Evolutionary conservation across 2,329 filamentous ascomycete genomes (phyloP), one percentile per base, ranked within the genome.

Genomic region (Penicillium vulpinum): DNA sequence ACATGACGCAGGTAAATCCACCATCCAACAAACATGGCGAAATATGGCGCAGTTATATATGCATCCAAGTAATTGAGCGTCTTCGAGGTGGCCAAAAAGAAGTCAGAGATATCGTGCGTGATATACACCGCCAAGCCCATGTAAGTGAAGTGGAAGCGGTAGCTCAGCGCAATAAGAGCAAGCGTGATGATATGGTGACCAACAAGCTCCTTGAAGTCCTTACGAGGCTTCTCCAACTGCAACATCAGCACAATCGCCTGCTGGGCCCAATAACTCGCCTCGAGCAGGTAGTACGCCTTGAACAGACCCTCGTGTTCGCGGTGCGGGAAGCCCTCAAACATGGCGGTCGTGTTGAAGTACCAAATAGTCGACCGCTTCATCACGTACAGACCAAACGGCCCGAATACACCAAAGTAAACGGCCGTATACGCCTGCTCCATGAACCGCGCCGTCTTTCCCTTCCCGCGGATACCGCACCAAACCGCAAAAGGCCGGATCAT

Each of bases 371-470:
- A 93, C 61, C 85, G 83, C 70, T 84, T 89, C 92, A 97, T 97
- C 72, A 97, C 90, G 72, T 89, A 97, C 68, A 97, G 75, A 52
- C 92, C 92, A 54, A 87, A 88, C 2, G 92, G 92, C 1, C 91
- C 91, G 56, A 95, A 87, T 56, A 94, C 73, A 43, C 77, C 85
- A 75, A 96, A 96, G 82, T 97, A 97, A 52, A 96, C 80, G 26
- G 92, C 92, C 1, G 92, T 96, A 77, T 97, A 97, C 70, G 89
- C 86, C 77, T 97, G 92, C 76, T 97, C 92, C 90, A 96, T 94
- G 81, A 96, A 97, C 33, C 92, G 88, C 16, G 88, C 84, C 70
- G 94, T 91, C 79, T 96, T 97, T 62, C 83, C 86, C 55, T 87
- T 84, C 61, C 84, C 85, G 59, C 79, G 82, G 69, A 97, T 86